Percentiles rank a stretch among this genome's conserved stretches.
Evolutionary conservation across 129 eudicot species (phyloP).

Genomic region (Escallonia herrerae): DNA sequence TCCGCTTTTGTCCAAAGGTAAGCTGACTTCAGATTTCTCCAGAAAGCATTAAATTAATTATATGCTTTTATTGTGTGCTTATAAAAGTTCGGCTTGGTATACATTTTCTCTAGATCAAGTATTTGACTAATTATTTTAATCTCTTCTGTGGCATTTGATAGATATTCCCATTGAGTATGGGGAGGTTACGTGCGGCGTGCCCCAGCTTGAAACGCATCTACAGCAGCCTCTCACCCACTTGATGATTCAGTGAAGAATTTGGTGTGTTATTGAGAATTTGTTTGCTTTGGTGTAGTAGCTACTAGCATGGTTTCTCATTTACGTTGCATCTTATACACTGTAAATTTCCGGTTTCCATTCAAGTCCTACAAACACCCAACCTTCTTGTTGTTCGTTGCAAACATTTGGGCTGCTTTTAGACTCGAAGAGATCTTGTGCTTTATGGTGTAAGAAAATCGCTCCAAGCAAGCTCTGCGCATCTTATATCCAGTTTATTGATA

Average conservation of each 20-base stretch:
- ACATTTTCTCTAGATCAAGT: too few relatives aligned
- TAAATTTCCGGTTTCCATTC: neutral
- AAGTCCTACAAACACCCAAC: too few relatives aligned
- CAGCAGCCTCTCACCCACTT: constrained; percentile 55
- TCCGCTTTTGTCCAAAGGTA: constrained; percentile 92
- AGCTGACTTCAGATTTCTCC: neutral
- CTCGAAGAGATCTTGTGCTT: too few relatives aligned
- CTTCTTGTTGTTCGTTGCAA: too few relatives aligned
- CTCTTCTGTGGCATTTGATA: constrained; percentile 10
- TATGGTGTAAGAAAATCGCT: too few relatives aligned
- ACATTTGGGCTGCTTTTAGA: too few relatives aligned
- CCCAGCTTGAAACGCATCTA: constrained; percentile 84
- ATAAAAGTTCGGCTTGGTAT: too few relatives aligned
- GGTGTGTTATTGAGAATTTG: neutral
- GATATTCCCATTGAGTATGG: constrained; percentile 60
- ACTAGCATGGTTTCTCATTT: neutral
- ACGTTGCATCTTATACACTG: neutral
- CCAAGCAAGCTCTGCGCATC: too few relatives aligned
- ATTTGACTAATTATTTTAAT: too few relatives aligned
- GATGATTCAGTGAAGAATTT: constrained; percentile 7
- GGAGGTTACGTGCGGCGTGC: constrained; percentile 61
- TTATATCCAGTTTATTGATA: too few relatives aligned
- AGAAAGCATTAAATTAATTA: too few relatives aligned
- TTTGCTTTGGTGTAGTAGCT: neutral
- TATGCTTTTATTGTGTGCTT: too few relatives aligned